Evolutionary conservation across 331 rosid genomes (phyloP).

Genomic region (Pyrus hybrid): DNA sequence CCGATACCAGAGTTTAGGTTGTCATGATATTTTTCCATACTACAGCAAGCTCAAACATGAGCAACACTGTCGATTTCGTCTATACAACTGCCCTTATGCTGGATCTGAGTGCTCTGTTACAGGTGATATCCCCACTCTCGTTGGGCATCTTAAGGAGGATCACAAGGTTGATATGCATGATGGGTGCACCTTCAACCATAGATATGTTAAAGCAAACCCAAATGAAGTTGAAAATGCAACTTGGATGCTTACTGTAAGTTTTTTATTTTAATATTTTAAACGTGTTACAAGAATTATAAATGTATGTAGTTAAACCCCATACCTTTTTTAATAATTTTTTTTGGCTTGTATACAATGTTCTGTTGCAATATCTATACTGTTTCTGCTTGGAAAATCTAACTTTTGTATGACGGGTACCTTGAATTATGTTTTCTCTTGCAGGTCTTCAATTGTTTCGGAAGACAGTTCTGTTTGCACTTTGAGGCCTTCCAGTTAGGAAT

Average conservation of each 20-base stretch:
- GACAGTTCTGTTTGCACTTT: slow-evolving; percentile 88
- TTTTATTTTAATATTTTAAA: background rate
- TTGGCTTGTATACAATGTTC: background rate
- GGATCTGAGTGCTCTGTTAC: slow-evolving; percentile 86
- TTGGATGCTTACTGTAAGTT: slow-evolving; percentile 93
- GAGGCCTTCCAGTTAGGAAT: slow-evolving; percentile 83
- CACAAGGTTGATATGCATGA: slow-evolving; percentile 96
- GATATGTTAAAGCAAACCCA: slow-evolving; percentile 90
- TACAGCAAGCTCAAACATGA: slow-evolving; percentile 84
- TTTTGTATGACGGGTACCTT: background rate
- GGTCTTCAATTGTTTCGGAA: slow-evolving; percentile 87
- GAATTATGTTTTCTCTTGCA: slow-evolving; percentile 21
- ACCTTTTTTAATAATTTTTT: background rate
- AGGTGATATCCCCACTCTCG: slow-evolving; percentile 78
- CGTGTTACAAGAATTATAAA: background rate
- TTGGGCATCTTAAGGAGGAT: slow-evolving; percentile 76
- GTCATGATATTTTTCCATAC: slow-evolving; percentile 77
- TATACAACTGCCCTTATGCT: slow-evolving; percentile 85
- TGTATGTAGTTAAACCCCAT: background rate
- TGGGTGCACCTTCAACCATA: slow-evolving; percentile 88
- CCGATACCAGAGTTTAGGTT: slow-evolving; percentile 77
- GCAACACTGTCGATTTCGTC: slow-evolving; percentile 72
- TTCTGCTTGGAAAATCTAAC: background rate
- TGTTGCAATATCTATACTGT: background rate
- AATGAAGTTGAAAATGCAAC: slow-evolving; percentile 96